phyloP scores from a whole-genome alignment of 2,329 filamentous ascomycete genomes.

The Rutstroemia sp. region DNA sequence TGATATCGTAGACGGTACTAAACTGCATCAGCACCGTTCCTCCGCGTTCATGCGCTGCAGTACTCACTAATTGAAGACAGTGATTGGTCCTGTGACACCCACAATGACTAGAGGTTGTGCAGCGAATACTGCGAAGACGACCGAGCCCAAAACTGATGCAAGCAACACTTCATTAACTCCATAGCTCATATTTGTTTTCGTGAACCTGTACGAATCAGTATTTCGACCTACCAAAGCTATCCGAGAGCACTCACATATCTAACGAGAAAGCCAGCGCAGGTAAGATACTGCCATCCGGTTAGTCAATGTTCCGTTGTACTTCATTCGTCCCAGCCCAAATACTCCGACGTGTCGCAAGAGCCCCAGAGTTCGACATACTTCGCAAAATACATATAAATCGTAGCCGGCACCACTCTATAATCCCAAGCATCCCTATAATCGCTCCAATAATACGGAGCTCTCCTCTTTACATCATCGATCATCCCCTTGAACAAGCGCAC shows the following conservation, averaged over 20 bases:
- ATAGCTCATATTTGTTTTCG: conserved; percentile 75
- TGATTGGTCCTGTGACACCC: conserved; percentile 84
- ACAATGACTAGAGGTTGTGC: conserved; percentile 87
- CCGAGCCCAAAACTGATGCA: conserved; percentile 71
- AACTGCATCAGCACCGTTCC: conserved; percentile 30
- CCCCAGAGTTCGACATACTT: conserved; percentile 49
- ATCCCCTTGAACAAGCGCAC: conserved; percentile 72
- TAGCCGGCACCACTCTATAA: conserved; percentile 80
- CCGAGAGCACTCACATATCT: conserved; percentile 54
- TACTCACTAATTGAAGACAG: conserved; percentile 78
- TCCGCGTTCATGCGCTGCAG: not conserved
- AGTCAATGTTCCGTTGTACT: not conserved
- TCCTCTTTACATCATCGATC: conserved; percentile 65
- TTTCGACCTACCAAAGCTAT: not conserved
- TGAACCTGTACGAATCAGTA: conserved; percentile 43
- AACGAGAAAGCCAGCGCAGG: conserved; percentile 83
- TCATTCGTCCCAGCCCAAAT: not conserved
- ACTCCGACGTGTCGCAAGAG: not conserved
- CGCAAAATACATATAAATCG: conserved; percentile 91
- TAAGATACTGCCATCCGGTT: conserved; percentile 54
- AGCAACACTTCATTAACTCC: conserved; percentile 90
- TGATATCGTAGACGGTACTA: conserved; percentile 88
- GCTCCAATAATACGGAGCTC: conserved; percentile 70
- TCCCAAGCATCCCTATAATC: conserved; percentile 88
- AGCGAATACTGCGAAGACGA: conserved; percentile 73